Evolutionary conservation across 2,329 filamentous ascomycete genomes (phyloP).

Genomic region (Proliferodiscus dingleyae): DNA sequence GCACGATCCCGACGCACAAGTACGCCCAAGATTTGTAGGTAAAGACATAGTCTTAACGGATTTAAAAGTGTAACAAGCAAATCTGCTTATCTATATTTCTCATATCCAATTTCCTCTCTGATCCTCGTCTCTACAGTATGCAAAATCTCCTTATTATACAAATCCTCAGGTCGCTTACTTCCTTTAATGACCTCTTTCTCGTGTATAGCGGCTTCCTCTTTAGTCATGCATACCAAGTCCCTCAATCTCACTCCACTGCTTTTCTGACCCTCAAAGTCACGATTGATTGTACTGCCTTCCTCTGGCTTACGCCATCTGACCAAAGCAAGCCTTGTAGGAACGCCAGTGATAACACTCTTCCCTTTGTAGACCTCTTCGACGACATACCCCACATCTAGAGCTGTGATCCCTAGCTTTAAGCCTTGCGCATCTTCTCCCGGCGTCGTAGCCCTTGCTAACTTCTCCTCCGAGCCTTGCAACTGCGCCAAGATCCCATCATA

Average conservation of each 20-base stretch:
- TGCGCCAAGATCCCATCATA: conserved; percentile 77
- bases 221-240: conserved; percentile 86
- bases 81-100: conserved; percentile 47
- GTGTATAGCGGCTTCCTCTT: conserved; percentile 78
- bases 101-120: conserved; percentile 60
- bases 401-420: conserved; percentile 71
- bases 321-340: conserved; percentile 75
- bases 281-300: conserved; percentile 53
- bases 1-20: no score
- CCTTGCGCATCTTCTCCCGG: conserved; percentile 52
- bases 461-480: conserved; percentile 75
- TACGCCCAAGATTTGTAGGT: no score
- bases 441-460: conserved; percentile 48
- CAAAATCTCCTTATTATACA: conserved; percentile 69
- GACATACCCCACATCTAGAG: conserved; percentile 79
- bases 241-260: conserved; percentile 62
- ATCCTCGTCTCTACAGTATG: conserved; percentile 61
- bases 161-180: conserved; percentile 59
- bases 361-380: conserved; percentile 85
- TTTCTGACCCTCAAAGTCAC: conserved; percentile 69
- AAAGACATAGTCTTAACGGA: no score
- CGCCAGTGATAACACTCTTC: conserved; percentile 74
- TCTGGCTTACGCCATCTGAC: conserved; percentile 70
- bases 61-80: no score
- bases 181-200: conserved; percentile 74